Percentiles rank a stretch among this genome's conserved stretches.
phyloP scores from a whole-genome alignment of 768 basidiomycete genomes.

The Boletus coccyginus region DNA sequence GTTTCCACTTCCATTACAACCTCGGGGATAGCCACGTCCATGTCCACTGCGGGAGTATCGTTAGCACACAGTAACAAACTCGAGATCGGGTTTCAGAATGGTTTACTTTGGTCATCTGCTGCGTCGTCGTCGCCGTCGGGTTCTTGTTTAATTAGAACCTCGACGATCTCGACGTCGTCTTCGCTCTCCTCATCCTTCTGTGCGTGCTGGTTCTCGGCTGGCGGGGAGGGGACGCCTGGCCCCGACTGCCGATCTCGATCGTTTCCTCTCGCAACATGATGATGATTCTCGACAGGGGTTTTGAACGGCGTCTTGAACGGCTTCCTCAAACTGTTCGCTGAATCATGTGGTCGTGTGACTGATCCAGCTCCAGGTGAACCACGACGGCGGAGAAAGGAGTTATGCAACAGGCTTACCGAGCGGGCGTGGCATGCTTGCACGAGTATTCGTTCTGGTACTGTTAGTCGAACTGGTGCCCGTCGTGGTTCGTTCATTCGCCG shows the following conservation, averaged over 20 bases:
- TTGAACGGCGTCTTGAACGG: slow-evolving; percentile 49
- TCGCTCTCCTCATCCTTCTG: neutral
- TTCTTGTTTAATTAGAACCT: slow-evolving; percentile 3
- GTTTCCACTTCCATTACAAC: slow-evolving; percentile 37
- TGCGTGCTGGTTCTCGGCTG: neutral
- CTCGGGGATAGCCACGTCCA: slow-evolving; percentile 25
- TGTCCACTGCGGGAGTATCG: neutral
- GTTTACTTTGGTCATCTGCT: neutral
- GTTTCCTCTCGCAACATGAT: neutral
- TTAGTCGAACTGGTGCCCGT: neutral
- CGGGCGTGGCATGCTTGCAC: slow-evolving; percentile 17
- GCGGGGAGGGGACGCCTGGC: neutral
- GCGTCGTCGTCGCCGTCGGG: neutral
- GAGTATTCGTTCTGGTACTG: neutral
- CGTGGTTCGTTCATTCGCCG: neutral
- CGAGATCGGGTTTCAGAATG: neutral
- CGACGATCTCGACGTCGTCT: slow-evolving; percentile 10
- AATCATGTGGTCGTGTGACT: slow-evolving; percentile 50
- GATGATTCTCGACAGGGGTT: slow-evolving; percentile 45
- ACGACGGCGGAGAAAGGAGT: neutral
- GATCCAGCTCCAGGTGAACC: neutral
- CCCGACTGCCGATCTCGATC: neutral
- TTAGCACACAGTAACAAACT: neutral
- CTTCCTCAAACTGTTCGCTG: slow-evolving; percentile 41
- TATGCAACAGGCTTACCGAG: slow-evolving; percentile 19